Conservation (phyloP, 768 basidiomycete genomes). For the Serendipita sp. region DNA sequence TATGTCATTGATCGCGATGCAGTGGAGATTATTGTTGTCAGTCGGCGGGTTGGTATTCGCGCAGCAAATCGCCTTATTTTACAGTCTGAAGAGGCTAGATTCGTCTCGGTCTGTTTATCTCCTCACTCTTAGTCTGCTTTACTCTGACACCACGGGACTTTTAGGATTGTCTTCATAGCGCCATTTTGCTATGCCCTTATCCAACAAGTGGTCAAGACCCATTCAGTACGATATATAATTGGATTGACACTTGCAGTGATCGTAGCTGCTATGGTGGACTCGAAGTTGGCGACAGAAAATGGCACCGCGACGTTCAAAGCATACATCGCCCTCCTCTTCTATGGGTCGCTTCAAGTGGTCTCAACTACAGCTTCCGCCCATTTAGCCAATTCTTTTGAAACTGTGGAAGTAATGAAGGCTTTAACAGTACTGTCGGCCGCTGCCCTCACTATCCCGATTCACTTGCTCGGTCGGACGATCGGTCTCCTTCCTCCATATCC, state of each 20-base stretch:
- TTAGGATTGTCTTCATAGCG: not conserved
- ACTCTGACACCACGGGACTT: not conserved
- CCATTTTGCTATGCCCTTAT: not conserved
- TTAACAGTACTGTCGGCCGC: not conserved
- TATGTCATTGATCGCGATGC: not conserved
- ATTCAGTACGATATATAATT: not conserved
- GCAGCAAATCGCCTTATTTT: slow-evolving; percentile 3
- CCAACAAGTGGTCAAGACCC: not conserved
- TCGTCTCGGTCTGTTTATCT: not conserved
- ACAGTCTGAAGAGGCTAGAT: not conserved
- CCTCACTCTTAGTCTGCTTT: not conserved
- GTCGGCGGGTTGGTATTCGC: not conserved
- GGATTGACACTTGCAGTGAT: not conserved
- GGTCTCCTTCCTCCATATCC: slow-evolving; percentile 1
- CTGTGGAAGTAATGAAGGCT: not conserved
- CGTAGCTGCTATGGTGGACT: not conserved
- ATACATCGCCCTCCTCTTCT: not conserved
- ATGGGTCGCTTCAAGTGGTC: not conserved
- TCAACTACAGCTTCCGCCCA: not conserved
- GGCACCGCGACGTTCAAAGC: not conserved
- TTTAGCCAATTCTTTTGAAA: not conserved
- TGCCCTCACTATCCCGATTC: not conserved
- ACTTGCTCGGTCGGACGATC: not conserved
- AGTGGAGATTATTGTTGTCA: not conserved
- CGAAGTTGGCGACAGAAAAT: not conserved